Base-by-base conservation (phyloP, 768 basidiomycete genomes). In the Neoboletus brunneissimus region DNA sequence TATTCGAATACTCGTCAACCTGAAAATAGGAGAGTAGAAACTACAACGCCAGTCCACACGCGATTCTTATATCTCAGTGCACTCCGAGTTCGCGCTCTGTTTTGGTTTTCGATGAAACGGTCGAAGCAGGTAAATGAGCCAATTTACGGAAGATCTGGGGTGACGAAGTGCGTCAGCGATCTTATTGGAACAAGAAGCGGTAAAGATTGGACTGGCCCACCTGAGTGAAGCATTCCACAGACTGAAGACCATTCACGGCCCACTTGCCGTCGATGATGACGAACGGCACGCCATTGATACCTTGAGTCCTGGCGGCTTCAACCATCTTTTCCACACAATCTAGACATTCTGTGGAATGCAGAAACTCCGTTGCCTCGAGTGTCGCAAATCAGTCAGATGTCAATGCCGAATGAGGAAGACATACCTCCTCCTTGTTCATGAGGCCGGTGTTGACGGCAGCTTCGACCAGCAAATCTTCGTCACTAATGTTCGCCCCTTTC, bases 251-350 rank as follows among this genome's bases (percentile, higher is more conserved):
- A 16, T 72, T 75, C 51, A 80, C 63, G 4, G 76, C 79, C 72
- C 75, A 80, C 53, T 75, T 76, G 31, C 72, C 68, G 37, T 79
- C 71, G 51, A 80, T 73, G 27, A 81, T 76, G 51, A 79, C 72
- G 62, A 79, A 81, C 16, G 81, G 81, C 0, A 82, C 80, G 31
- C 81, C 81, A 12, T 65, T 72, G 54, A 82, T 76, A 27, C 79
- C 78, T 3, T 72, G 66, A n/a, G 64, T 57, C 53, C 70, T 73
- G 13, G 79, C 77, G 23, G 72, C 70, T 18, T 62, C 61, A 10
- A 77, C 71, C 56, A 73, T 76, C 34, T 67, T 69, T 45, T 74
- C 60, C 13, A 81, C 76, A 41, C 77, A 73, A 34, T 71, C 64
- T 50, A 64, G 57, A 55, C 70, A 69, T 55, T 76, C 76, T 34